A percentile compares a stretch with the other conserved stretches of the same genome.
These are phyloP conservation scores for Fusarium zealandicum DNA, from an alignment of 2,329 filamentous ascomycete species.

Conservation along the genomic window DNA sequence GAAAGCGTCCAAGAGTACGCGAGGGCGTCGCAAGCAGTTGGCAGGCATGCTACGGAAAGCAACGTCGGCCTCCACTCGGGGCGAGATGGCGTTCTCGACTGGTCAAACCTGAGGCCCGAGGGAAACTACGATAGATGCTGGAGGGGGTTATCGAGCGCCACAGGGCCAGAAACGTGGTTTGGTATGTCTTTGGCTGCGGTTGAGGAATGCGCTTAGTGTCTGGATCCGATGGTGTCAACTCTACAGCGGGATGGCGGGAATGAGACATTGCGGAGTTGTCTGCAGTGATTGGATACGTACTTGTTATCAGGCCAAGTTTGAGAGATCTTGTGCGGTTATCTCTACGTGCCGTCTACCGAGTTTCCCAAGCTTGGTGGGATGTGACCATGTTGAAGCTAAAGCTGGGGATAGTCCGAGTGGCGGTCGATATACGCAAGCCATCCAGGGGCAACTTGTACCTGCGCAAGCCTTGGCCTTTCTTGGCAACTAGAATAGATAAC, in stretches of 20 bases:
- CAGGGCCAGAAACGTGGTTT: constrained; percentile 30
- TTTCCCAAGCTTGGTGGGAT: no score
- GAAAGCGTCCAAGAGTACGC: background rate
- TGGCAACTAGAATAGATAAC: no score
- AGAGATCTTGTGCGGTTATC: background rate
- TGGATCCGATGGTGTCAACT: constrained; percentile 10
- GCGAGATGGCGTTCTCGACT: constrained; percentile 21
- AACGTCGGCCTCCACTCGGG: constrained; percentile 9
- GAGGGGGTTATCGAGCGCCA: constrained; percentile 16
- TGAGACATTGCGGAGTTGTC: constrained; percentile 10
- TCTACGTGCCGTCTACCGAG: no score
- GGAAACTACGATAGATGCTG: background rate
- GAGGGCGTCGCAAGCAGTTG: constrained; percentile 6
- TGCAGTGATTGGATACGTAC: no score
- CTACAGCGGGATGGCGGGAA: constrained; percentile 9
- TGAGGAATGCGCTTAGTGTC: constrained; percentile 32
- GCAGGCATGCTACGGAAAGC: constrained; percentile 25
- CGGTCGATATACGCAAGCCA: no score
- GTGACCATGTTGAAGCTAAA: background rate
- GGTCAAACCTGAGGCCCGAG: constrained; percentile 10
- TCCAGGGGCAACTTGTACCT: constrained; percentile 19
- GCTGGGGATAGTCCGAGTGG: no score
- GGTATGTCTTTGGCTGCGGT: constrained; percentile 23
- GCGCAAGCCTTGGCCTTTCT: constrained; percentile 22
- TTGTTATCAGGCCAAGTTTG: background rate